Conservation (phyloP, 177 flowering plant species). For the Vitis hybrid region DNA sequence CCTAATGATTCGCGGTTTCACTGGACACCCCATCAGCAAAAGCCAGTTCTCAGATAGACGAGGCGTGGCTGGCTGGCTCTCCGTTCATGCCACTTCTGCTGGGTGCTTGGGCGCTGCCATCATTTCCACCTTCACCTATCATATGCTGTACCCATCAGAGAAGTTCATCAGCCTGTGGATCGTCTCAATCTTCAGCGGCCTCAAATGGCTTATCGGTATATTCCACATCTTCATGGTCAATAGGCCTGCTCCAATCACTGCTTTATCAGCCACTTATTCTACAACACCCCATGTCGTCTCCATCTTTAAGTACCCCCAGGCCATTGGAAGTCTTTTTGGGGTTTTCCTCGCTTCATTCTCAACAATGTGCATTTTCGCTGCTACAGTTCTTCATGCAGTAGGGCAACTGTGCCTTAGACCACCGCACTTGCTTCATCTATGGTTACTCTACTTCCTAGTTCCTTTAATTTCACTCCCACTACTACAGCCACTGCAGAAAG, state of each 20-base stretch:
- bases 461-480: constrained; percentile 55
- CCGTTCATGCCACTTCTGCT: constrained; percentile 44
- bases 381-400: constrained; percentile 35
- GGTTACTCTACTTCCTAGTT: constrained; percentile 50
- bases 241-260: constrained; percentile 5
- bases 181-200: constrained; percentile 66
- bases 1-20: constrained; percentile 50
- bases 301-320: constrained; percentile 50
- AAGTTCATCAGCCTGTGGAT: constrained; percentile 47
- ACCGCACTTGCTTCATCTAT: constrained; percentile 26
- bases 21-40: constrained; percentile 19
- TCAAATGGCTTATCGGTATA: constrained; percentile 47
- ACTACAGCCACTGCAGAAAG: constrained; percentile 48
- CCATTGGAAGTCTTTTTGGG: constrained; percentile 36
- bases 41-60: constrained; percentile 31
- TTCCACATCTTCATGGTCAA: constrained; percentile 25
- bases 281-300: constrained; percentile 22
- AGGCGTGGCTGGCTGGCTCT: constrained; percentile 40
- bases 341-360: constrained; percentile 47
- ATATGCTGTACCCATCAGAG: constrained; percentile 43
- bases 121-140: constrained; percentile 52
- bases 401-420: constrained; percentile 48
- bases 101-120: constrained; percentile 53
- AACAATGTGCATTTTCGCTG: constrained; percentile 52
- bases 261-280: background rate